Evolutionary conservation across 164 flowering plant species (phyloP).

Genomic region (Tetracentron sinense): DNA sequence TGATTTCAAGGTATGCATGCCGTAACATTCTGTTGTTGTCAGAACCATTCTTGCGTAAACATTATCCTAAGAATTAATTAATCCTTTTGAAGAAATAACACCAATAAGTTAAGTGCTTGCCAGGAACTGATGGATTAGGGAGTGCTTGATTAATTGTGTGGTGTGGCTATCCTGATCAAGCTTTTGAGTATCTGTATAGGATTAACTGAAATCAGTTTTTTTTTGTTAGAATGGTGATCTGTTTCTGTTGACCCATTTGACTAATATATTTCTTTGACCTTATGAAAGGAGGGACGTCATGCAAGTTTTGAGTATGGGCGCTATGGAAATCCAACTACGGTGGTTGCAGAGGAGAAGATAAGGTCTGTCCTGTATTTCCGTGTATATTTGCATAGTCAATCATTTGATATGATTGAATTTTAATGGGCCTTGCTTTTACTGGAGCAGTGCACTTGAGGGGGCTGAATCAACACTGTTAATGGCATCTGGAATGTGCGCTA

Average conservation of each 20-base stretch:
- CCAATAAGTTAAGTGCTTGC: background rate
- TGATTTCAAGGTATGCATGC: constrained; percentile 74
- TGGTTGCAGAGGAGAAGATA: constrained; percentile 75
- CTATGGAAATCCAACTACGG: constrained; percentile 89
- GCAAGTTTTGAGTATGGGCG: constrained; percentile 93
- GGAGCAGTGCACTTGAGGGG: constrained; percentile 83
- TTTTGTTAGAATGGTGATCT: background rate
- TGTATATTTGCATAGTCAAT: background rate
- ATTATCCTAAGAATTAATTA: background rate
- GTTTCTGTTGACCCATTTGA: background rate
- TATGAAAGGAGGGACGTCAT: constrained; percentile 63
- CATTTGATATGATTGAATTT: background rate
- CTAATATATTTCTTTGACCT: background rate
- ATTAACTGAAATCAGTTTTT: background rate
- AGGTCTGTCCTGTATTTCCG: constrained; percentile 39
- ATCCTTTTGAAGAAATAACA: background rate
- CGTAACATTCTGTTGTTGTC: background rate
- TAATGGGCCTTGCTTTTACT: constrained; percentile 5
- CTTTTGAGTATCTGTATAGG: too few species aligned
- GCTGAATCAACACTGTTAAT: constrained; percentile 83
- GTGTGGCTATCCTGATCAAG: background rate
- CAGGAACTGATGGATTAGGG: too few species aligned
- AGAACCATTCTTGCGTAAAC: background rate
- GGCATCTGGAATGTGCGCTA: constrained; percentile 98
- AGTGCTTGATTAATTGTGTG: background rate